Conservation (phyloP, 805 yeast genomes). For the Wilhelminamyces savonicus region DNA sequence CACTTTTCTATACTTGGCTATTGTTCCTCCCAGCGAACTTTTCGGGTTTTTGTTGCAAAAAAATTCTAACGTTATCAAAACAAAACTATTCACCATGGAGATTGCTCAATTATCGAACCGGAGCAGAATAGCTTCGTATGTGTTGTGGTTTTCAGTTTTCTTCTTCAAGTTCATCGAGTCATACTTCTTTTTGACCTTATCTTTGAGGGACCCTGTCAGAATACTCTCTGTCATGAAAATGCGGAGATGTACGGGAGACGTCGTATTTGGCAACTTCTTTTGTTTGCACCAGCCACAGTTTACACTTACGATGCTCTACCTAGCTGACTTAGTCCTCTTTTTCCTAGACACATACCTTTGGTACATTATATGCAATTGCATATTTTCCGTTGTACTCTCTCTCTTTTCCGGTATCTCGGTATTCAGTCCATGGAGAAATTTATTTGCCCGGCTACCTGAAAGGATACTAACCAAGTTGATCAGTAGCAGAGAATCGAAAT, state of each 20-base stretch:
- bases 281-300: constrained; percentile 24
- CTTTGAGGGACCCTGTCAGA: constrained; percentile 28
- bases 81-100: constrained; percentile 12
- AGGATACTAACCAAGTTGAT: constrained; percentile 23
- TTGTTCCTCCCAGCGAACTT: constrained; percentile 17
- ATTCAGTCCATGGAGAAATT: constrained; percentile 34
- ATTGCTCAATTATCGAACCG: constrained; percentile 19
- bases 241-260: constrained; percentile 21
- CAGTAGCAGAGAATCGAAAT: constrained; percentile 5
- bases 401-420: constrained; percentile 26
- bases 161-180: constrained; percentile 29
- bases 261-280: constrained; percentile 13
- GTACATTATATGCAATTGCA: constrained; percentile 31
- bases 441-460: constrained; percentile 29
- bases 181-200: constrained; percentile 28
- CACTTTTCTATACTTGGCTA: constrained; percentile 22
- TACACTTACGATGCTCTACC: constrained; percentile 15
- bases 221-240: constrained; percentile 21
- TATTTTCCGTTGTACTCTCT: constrained; percentile 26
- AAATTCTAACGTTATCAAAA: constrained; percentile 5
- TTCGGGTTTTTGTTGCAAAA: constrained; percentile 7
- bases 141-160: constrained; percentile 26
- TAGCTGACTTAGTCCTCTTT: constrained; percentile 26
- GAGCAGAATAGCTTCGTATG: constrained; percentile 16
- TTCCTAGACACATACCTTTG: constrained; percentile 35